Base-by-base conservation (phyloP, 2,329 filamentous ascomycete genomes). In the Aspergillus fijiensis region DNA sequence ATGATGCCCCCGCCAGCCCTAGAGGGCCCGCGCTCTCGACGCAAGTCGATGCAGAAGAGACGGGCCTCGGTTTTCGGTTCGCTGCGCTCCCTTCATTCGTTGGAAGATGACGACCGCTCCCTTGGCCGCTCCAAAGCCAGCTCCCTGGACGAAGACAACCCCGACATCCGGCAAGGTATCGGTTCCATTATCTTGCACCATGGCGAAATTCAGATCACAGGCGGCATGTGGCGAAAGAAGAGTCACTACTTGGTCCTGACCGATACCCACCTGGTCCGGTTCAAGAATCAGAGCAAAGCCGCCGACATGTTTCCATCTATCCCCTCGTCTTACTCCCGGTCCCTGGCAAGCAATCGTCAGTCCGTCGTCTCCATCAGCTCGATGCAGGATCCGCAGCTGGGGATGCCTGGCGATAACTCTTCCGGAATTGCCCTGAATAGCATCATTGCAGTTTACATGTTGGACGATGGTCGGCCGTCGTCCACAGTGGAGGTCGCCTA, bases 201-300 rank as follows among this genome's bases (percentile, higher is more conserved):
- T 76, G 88, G 88, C 42, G 88, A 89, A 70, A 85, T 90, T 16
- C 87, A 90, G 74, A 89, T 86, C 12, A 86, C 85, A 52, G 87
- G 84, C 58, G 84, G 85, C 61, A 85, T 90, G 81, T 89, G 90
- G 75, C 81, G 87, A 71, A 89, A 89, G 76, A 89, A 87, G 77
- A 88, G 84, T 74, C 87, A 90, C 71, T 91, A 89, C 67, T 77
- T 91, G 57, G 88, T 90, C 14, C 77, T 91, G 64, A 91, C 87
- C 6, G 88, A 90, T 64, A 84, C 82, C 5, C 86, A 90, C 72
- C 76, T 91, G 58, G 76, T 90, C 57, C 82, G 88, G 12, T 90
- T 88, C 78, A 89, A 90, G 73, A 88, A 79, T 67, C 86, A 89
- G 65, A 76, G 80, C 49, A 88, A 88, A 71, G 88, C 88, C 12